Evolutionary conservation across 495 filamentous ascomycete species (phyloP), one percentile per base, ranked within the genome.

Genomic region (Chlorociboria aeruginascens): DNA sequence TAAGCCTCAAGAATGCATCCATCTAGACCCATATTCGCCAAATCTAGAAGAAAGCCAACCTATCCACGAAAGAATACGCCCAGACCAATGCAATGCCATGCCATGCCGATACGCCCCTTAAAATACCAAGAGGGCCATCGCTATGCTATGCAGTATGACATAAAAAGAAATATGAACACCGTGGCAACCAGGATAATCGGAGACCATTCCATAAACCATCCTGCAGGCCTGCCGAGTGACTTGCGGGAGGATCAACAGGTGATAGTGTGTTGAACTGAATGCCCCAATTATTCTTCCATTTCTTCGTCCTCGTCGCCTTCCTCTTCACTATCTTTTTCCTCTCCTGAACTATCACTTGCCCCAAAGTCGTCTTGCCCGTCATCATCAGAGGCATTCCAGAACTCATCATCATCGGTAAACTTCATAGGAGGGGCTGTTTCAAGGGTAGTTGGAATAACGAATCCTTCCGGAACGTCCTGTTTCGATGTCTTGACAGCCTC

Each of bases 301-400:
- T 50, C 54, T 14, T 53, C 49, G 28, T 54, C 48, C 34, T 49
- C 40, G 20, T 44, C 40, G 8, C 36, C 44, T n/a, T 57, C 45
- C 8, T 60, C 41, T 42, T 57, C 61, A 32, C 65, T 63, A 3
- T 69, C 69, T 17, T 69, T 65, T 3, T 70, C 70, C 28, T 69
- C 69, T 50, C 77, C 78, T 0, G 72, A 54, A 40, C 74, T 87
- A 45, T 81, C 79, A 50, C 83, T 83, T 0, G 83, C 86, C 10
- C 77, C 78, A 64, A 93, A 90, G 43, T 84, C 77, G 45, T 84
- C 77, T 2, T 25, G n/a, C n/a, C n/a, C 20, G 52, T 89, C 85
- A 40, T 84, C 81, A 56, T 87, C 86, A 35, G 77, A 83, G 54
- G 89, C 89, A 32, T 72, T 76, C 85, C 89, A 95, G 61, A 89